These are phyloP conservation scores for Plectranthus barbatus DNA, from an alignment of 257 asterid genomes.

Conservation along the genomic window DNA sequence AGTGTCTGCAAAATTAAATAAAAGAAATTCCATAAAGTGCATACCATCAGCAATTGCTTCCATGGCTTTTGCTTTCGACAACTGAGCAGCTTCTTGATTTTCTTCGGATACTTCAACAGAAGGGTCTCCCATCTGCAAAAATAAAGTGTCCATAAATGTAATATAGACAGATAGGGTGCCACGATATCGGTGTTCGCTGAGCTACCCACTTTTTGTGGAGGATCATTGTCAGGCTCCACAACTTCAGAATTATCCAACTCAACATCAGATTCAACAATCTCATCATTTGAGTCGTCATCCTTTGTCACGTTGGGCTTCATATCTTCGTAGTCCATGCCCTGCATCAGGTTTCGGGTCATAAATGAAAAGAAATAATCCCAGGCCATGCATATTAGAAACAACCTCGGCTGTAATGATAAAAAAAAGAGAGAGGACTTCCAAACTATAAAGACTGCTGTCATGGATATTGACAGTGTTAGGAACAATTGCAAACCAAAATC, in stretches of 20 bases:
- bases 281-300: conserved; percentile 28
- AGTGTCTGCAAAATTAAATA: not conserved
- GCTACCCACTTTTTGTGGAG: conserved; percentile 51
- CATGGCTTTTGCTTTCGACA: conserved; percentile 47
- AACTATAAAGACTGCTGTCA: not conserved
- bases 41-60: conserved; percentile 54
- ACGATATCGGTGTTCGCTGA: not conserved
- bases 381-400: no score
- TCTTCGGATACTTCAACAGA: conserved; percentile 57
- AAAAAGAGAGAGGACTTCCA: not conserved
- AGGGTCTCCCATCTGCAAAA: conserved; percentile 65
- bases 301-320: conserved; percentile 11
- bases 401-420: no score
- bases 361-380: not conserved
- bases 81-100: conserved; percentile 50
- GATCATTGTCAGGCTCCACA: conserved; percentile 60
- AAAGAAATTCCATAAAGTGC: not conserved
- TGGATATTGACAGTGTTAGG: not conserved
- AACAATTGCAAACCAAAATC: not conserved
- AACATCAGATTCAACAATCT: conserved; percentile 66
- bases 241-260: conserved; percentile 58
- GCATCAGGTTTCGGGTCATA: conserved; percentile 3
- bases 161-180: not conserved
- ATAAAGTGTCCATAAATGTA: not conserved
- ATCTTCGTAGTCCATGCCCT: conserved; percentile 27